Base-by-base conservation (phyloP, 2,329 filamentous ascomycete species). In the Saccharata proteae region DNA sequence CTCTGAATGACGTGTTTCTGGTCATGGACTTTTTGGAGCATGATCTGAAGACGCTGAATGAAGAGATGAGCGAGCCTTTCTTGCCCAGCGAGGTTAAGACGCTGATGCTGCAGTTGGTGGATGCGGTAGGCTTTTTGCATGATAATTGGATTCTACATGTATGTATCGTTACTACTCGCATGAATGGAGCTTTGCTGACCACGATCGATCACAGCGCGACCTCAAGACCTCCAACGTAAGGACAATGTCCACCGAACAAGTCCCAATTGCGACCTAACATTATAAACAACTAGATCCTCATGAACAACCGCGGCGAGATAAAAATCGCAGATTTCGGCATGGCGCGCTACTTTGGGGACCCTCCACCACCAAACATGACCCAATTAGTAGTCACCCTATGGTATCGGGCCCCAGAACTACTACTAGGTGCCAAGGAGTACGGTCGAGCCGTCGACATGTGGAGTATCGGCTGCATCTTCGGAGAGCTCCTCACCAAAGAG, bases 311-410 rank as follows among this genome's bases (percentile, higher is more conserved):
- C 26, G 90, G 90, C 26, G 77, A 81, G 53, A 77, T 98, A 56
- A 94, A 94, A 58, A 78, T 98, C 41, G 90, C 90, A 38, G 90
- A 98, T 58, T 98, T 98, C 51, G 90, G 90, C 54, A 94, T 98
- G 84, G 88, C 90, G 3, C 74, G 90, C 16, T 90, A 90, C 59
- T 80, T 81, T 34, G 80, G 80, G 30, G 75, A 83, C 43, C 85
- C 88, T 4, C 66, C 76, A 1, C 64, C 66, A 4, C 69, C 76
- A 1, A 79, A 80, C 40, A 69, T 96, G 38, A 96, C 90, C 3
- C 80, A 88, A 51, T 72, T 96, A 27, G 90, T 98, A 39, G 88
- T 96, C 12, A 98, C 90, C 5, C 70, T 98, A 5, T 98, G 90
- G 90, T 98, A 98, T 55, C 81, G 90, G 35, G 71, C 82, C 1